A percentile compares a stretch with the other conserved stretches of the same genome.
Evolutionary conservation across 257 asterid species (phyloP).

Genomic region (Nicotiana tabacum): DNA sequence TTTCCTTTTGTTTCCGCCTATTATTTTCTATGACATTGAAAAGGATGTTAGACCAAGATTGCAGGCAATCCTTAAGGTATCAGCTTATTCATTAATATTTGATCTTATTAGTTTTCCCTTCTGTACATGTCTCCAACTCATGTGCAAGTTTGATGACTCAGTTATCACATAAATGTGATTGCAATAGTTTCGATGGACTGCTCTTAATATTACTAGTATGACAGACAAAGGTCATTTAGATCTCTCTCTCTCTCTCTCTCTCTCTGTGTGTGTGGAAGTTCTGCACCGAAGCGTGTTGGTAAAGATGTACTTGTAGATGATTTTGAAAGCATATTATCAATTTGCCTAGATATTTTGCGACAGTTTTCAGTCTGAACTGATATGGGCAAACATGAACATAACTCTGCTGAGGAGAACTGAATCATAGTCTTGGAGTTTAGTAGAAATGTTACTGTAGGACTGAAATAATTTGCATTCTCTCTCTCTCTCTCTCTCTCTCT

Average conservation of each 20-base stretch:
- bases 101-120: not conserved
- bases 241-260: not conserved
- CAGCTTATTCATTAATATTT: not conserved
- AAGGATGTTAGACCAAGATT: conserved; percentile 69
- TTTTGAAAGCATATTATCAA: not conserved
- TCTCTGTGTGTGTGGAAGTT: not conserved
- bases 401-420: not conserved
- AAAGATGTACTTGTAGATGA: not conserved
- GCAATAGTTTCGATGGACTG: not conserved
- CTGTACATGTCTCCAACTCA: not conserved
- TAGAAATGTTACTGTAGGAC: not conserved
- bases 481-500: no score
- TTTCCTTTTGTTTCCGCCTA: conserved; percentile 69
- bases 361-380: conserved; percentile 4
- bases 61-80: conserved; percentile 55
- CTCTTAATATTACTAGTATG: not conserved
- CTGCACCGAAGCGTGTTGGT: not conserved
- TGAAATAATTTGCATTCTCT: not conserved
- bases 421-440: not conserved
- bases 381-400: not conserved
- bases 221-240: not conserved
- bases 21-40: conserved; percentile 54
- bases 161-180: conserved; percentile 7
- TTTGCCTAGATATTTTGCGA: not conserved
- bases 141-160: not conserved